Base-by-base conservation (phyloP, 768 basidiomycete species). In the Tulasnella calospora region DNA sequence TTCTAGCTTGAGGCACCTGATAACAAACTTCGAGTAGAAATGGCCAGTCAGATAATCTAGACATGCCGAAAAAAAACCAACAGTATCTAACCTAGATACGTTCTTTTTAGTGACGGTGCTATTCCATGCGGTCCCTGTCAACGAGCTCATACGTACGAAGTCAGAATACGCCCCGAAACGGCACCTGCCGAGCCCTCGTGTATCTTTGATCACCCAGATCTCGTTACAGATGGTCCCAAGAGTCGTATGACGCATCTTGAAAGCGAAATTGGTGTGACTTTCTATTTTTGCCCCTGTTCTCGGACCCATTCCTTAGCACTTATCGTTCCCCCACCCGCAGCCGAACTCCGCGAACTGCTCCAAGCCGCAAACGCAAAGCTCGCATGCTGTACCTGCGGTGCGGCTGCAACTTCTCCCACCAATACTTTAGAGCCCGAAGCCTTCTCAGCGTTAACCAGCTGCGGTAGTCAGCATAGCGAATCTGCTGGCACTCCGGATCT, bases 161-260 rank as follows among this genome's bases (percentile, higher is more conserved):
- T 76, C 47, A 69, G 57, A 36, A 35, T 30, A 2, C 57, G 57
- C 36, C 75, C 75, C 7, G 4, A 30, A 23, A 67, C 75, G 17
- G 67, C 55, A 35, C 57, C 57, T 15, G 35, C 51, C 17, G 47
- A 67, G 27, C 75, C 75, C 15, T 15, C 47, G 1, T 78, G 77
- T 33, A 33, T 46, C 5, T 78, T 72, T 46, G 77, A 78, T 44
- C 40, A 78, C n/a, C 77, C 77, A 19, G 71, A 78, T 13, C 67
- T 73, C n/a, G 44, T 33, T n/a, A n/a, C 67, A 7, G 71, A 78
- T 8, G 76, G 61, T 15, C 71, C 76, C 4, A 78, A 70, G 19
- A 33, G 15, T 41, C 71, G 69, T 27, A 71, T 71, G 8, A 30
- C 19, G 17, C 36, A 51, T 44, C 67, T 78, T 35, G 61, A 78